Evolutionary conservation across 2,329 filamentous ascomycete species (phyloP), one percentile per base, ranked within the genome.

Genomic region (Colletotrichum lindemuthianum): DNA sequence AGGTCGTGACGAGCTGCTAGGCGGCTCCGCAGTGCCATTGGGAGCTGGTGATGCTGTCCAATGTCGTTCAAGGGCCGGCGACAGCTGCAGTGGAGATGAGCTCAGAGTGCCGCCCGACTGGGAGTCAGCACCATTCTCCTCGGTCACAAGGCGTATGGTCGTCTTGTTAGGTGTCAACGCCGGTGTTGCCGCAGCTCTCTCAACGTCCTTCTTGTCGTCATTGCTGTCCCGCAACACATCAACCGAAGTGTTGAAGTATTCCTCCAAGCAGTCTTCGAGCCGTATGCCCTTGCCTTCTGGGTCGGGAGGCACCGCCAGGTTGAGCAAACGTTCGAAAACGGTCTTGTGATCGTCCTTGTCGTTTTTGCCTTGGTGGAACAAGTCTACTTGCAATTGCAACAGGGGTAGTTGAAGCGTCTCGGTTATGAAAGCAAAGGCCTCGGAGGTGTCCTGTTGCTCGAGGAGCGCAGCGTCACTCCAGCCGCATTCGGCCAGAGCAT

Each of bases 351-450:
- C 96, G 69, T 96, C 93, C 44, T 88, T 87, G 53, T 91, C 90
- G 67, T 92, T 90, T 72, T 92, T 93, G 12, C 95, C 96, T 32
- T 93, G 92, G 72, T 97, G 96, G 70, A 95, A 97, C 12, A 98
- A 88, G 73, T 98, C 94, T 81, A 97, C 95, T 74, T 97, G 96
- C 41, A 98, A 79, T 0, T 94, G 94, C 33, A 98, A 84, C 2
- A 98, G 83, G 7, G 96, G 96, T 13, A 98, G 78, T 70, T 97
- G 90, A 16, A 99, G 84, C 24, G 90, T 93, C 69, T 93, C 94
- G 0, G 95, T 97, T 68, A 99, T 93, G 75, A 97, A 97, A 0
- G 90, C 92, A 74, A 98, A 98, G 1, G 94, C 94, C 77, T 99
- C 96, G 0, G 96, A 97, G 0, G 93, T 92, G 76, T 99, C 96